phyloP scores from a whole-genome alignment of 345 rosid genomes.

The Brassica cretica region DNA sequence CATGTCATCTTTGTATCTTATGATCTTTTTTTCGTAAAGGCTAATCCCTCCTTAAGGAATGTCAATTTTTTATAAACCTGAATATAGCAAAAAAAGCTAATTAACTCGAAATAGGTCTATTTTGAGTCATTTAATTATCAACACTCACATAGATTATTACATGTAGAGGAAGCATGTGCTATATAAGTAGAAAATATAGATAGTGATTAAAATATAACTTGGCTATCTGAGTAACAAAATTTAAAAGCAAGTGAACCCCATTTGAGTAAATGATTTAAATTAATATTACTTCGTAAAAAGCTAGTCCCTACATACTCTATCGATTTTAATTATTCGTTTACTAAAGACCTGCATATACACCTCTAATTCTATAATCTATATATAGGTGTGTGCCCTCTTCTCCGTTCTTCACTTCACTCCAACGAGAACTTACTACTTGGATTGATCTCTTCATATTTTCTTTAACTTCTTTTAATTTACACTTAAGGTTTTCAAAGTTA shows the following conservation, averaged over 20 bases:
- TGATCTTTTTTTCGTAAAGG: background rate
- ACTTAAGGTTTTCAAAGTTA: slow-evolving; percentile 12
- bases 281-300: slow-evolving; percentile 31
- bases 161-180: slow-evolving; percentile 10
- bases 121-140: slow-evolving; percentile 12
- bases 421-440: slow-evolving; percentile 19
- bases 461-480: background rate
- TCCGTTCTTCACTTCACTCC: slow-evolving; percentile 32
- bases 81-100: background rate
- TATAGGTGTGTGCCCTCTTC: slow-evolving; percentile 35
- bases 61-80: background rate
- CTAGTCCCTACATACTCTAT: slow-evolving; percentile 34
- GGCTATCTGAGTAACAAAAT: background rate
- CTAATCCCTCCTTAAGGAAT: background rate
- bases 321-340: slow-evolving; percentile 13
- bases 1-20: background rate
- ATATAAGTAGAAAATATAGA: background rate
- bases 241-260: slow-evolving; percentile 14
- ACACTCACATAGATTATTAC: slow-evolving; percentile 26
- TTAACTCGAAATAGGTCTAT: background rate
- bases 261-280: slow-evolving; percentile 19
- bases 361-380: slow-evolving; percentile 28
- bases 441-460: background rate
- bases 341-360: slow-evolving; percentile 34
- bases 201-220: background rate